Conservation (phyloP, 306 rosid genomes). For the Vachellia pachyceras region DNA sequence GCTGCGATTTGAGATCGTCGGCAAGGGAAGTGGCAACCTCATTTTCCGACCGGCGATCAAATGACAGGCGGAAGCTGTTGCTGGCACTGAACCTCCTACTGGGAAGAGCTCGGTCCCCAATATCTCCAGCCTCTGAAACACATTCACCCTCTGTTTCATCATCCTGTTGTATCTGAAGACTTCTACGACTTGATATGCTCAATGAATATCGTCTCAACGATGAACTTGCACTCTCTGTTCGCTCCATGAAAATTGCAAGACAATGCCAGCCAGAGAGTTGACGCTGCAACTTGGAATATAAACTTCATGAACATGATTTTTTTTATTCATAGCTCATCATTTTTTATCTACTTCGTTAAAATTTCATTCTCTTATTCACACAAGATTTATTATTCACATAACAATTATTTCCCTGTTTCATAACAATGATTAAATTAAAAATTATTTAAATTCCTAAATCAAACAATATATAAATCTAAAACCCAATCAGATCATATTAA, state of each 20-base stretch:
- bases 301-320: no score
- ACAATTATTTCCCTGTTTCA: no score
- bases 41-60: constrained; percentile 51
- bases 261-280: not conserved
- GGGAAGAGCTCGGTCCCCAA: constrained; percentile 77
- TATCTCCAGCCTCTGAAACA: constrained; percentile 91
- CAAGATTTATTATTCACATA: no score
- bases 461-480: no score
- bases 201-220: constrained; percentile 62
- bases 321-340: no score
- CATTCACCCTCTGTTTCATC: constrained; percentile 50
- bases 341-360: no score
- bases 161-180: constrained; percentile 47
- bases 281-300: no score
- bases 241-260: constrained; percentile 42
- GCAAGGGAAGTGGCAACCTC: constrained; percentile 49
- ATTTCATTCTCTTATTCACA: no score
- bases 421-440: no score
- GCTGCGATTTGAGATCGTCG: constrained; percentile 43
- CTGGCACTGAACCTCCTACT: constrained; percentile 60
- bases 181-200: constrained; percentile 50
- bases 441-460: no score
- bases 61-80: constrained; percentile 47
- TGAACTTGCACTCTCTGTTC: constrained; percentile 48
- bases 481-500: no score